A percentile compares a stretch with the other conserved stretches of the same genome.
phyloP scores from a whole-genome alignment of 352 stramenopile species.

The Phytophthora pistaciae region DNA sequence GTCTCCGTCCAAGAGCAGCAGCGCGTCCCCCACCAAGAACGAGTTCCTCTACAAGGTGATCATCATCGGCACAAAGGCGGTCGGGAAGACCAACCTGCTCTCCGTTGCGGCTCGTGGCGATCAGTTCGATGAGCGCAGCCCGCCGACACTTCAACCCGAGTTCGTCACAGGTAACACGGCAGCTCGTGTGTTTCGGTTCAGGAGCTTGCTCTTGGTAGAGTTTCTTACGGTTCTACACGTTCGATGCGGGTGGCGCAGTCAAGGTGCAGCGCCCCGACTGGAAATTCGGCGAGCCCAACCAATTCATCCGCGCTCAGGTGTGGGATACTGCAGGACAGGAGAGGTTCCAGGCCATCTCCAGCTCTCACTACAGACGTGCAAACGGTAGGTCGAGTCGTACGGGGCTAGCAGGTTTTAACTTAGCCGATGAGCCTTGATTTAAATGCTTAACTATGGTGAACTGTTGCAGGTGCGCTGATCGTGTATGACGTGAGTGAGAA shows the following conservation, averaged over 20 bases:
- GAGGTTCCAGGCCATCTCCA: constrained; percentile 78
- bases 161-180: constrained; percentile 60
- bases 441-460: not conserved
- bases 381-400: constrained; percentile 39
- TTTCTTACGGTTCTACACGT: not conserved
- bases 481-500: constrained; percentile 76
- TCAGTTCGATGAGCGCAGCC: constrained; percentile 65
- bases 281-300: constrained; percentile 74
- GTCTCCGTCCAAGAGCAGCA: constrained; percentile 37
- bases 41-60: constrained; percentile 74
- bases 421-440: not conserved
- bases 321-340: constrained; percentile 81
- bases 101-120: constrained; percentile 60
- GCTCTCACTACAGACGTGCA: constrained; percentile 72
- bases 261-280: constrained; percentile 75
- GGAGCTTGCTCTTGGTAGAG: not conserved
- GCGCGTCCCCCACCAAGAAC: constrained; percentile 47
- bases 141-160: constrained; percentile 64
- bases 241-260: constrained; percentile 22
- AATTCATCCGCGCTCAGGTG: constrained; percentile 74
- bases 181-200: not conserved
- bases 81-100: constrained; percentile 77
- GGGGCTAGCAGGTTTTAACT: not conserved
- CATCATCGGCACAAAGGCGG: constrained; percentile 63
- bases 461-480: constrained; percentile 58